phyloP scores from a whole-genome alignment of 78 protist species.

The Dictyostelium firmibasis region DNA sequence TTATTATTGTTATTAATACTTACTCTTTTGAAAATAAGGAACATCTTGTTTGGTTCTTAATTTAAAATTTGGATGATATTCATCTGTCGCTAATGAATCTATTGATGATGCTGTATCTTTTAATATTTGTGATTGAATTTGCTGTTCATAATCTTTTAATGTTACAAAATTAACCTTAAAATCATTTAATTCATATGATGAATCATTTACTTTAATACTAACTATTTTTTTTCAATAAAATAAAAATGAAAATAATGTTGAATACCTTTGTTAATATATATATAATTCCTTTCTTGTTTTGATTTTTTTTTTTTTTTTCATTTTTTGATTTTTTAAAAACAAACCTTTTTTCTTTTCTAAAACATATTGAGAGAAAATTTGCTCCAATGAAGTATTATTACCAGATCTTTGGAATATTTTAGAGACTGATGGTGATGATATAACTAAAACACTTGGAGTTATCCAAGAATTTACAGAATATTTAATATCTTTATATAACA shows the following conservation, averaged over 20 bases:
- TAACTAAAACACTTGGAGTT: conserved; percentile 51
- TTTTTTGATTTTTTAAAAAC: background rate
- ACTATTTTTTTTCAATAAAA: background rate
- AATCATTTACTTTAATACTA: conserved; percentile 31
- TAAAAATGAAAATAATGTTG: background rate
- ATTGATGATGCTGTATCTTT: conserved; percentile 30
- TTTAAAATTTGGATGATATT: conserved; percentile 53
- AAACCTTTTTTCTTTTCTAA: conserved; percentile 44
- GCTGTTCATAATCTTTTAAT: conserved; percentile 26
- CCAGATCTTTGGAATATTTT: conserved; percentile 54
- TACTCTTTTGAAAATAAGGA: conserved; percentile 70
- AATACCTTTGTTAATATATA: background rate
- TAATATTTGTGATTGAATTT: background rate
- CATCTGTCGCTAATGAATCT: conserved; percentile 62
- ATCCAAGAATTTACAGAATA: conserved; percentile 45
- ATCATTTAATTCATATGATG: conserved; percentile 47
- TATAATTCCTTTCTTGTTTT: no score
- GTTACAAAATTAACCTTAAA: conserved; percentile 57
- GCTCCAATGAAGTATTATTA: conserved; percentile 25
- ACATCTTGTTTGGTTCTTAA: conserved; percentile 63
- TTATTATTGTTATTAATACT: background rate
- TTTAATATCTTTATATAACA: conserved; percentile 38
- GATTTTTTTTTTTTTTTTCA: background rate
- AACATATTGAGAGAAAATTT: conserved; percentile 30
- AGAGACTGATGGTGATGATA: conserved; percentile 43